Evolutionary conservation across 1,284 basidiomycete genomes (phyloP), one percentile per base, ranked within the genome.

Genomic region (Gomphus bonarii): DNA sequence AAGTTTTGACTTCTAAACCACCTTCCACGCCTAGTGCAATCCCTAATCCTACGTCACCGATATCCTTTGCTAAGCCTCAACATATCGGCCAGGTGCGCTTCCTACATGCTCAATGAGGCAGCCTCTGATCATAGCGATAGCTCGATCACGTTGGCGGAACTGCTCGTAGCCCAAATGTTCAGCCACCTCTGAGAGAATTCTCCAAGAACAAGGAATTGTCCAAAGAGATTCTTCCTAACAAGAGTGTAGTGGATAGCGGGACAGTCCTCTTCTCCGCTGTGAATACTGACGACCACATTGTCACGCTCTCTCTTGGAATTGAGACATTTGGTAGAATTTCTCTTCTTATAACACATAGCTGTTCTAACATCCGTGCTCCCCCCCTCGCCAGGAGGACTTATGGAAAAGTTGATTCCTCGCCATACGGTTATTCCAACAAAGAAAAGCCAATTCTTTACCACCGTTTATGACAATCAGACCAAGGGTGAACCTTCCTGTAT

Each of bases 391-490:
- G 57, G 57, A 25, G 95, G 95, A 73, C 94, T 99, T 66, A 93
- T 98, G 82, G 97, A 95, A 68, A 95, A 95, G 76, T 82, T 98
- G 66, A 95, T 95, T 66, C 81, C 89, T 61, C 89, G 95, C 67
- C 97, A 97, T 86, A 97, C 95, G 33, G 91, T 95, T 68, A 93
- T 99, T 64, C 95, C 95, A 58, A 97, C 95, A 69, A 91, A 92
- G 80, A 98, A 99, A 81, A 87, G 85, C 60, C 93, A 97, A 75
- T 95, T 97, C 75, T 98, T 98, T 85, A 97, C 93, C 20, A 99
- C 92, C 52, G 91, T 91, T 50, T 89, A 91, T 60, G 92, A 95
- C 72, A 95, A 95, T 79, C 93, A 95, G 75, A 88, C 88, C 44
- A 91, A 87, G 38, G 54, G 54, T 31, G 14, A 36, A 44, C 33